Base-by-base conservation (phyloP, 352 stramenopile genomes). In the Peronospora farinosa region DNA sequence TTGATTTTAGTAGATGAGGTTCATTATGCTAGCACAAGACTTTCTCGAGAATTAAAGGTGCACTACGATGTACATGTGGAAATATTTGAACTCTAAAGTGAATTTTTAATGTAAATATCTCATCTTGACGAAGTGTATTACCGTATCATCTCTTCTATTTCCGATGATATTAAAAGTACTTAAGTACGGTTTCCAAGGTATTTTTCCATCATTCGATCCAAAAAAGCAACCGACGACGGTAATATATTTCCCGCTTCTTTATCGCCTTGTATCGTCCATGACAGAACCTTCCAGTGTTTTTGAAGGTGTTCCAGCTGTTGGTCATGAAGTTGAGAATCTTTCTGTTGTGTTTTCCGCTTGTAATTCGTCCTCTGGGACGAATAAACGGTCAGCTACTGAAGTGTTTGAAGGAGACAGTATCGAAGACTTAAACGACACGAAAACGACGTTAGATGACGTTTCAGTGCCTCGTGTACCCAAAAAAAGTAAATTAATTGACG, bases 371-470 rank as follows among this genome's bases (percentile, higher is more conserved):
- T 10, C 36, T 10, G 27, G 13, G 12, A 32, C 35, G 7, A 44
- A 3, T 5, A 74, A 74, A 50, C 61, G 61, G 15, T 59, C 65
- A 13, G 65, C 54, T 5, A 15, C 48, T 1, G 61, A 71, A 15
- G 65, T 57, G 16, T 70, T 74, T 17, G 50, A 63, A 2, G 40
- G 16, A 17, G 48, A 59, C 37, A 56, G 41, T 25, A 44, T 61
- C 1, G 60, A 63, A 16, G 60, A 69, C 47, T 23, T 66, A 6
- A 57, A 57, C 11, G 61, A 65, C 46, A 54, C 45, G 7, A 28
- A 58, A 17, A 87, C 76, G 55, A 84, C 71, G 37, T 61, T 84
- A 50, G 76, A 87, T 62, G 76, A 87, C 56, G 73, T 87, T 12
- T 45, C 82, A 42, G 63, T 76, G 47, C 74, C 70, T 16, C 69